These are phyloP conservation scores for Combretum micranthum DNA, from an alignment of 345 rosid genomes.

Conservation along the genomic window DNA sequence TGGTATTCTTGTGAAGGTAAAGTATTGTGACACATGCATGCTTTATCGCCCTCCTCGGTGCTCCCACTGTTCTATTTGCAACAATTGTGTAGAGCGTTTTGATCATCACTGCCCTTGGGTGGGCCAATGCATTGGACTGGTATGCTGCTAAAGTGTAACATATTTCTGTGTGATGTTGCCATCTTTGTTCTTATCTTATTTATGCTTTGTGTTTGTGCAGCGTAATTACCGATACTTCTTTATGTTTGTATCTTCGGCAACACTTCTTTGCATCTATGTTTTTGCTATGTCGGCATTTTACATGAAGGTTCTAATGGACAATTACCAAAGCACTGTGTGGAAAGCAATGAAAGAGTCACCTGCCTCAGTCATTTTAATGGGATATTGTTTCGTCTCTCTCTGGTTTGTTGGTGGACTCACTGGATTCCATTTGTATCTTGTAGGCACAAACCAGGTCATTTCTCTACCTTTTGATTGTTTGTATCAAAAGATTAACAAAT, in stretches of 20 bases:
- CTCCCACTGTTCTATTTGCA: constrained; percentile 88
- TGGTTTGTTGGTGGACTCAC: constrained; percentile 99
- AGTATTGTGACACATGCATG: constrained; percentile 98
- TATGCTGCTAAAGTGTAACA: constrained; percentile 24
- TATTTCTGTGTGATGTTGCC: background rate
- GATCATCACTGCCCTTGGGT: constrained; percentile 99
- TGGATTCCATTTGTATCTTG: constrained; percentile 88
- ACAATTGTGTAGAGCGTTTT: constrained; percentile 92
- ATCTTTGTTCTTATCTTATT: constrained; percentile 1
- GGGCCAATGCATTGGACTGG: constrained; percentile 98
- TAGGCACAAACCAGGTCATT: constrained; percentile 85
- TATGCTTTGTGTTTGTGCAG: constrained; percentile 41
- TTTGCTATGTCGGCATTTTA: constrained; percentile 76
- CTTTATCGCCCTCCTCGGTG: constrained; percentile 98
- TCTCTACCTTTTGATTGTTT: background rate
- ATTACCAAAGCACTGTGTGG: constrained; percentile 62
- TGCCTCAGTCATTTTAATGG: constrained; percentile 72
- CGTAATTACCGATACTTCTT: constrained; percentile 96
- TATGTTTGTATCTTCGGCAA: constrained; percentile 82
- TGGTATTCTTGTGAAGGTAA: constrained; percentile 77
- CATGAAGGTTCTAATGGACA: constrained; percentile 78
- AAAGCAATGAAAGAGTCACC: constrained; percentile 89
- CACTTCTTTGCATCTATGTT: constrained; percentile 87
- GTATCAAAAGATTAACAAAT: background rate
- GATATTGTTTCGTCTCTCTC: constrained; percentile 69